Evolutionary conservation across 179 eudicot species (phyloP).

Genomic region (Spinacia oleracea): DNA sequence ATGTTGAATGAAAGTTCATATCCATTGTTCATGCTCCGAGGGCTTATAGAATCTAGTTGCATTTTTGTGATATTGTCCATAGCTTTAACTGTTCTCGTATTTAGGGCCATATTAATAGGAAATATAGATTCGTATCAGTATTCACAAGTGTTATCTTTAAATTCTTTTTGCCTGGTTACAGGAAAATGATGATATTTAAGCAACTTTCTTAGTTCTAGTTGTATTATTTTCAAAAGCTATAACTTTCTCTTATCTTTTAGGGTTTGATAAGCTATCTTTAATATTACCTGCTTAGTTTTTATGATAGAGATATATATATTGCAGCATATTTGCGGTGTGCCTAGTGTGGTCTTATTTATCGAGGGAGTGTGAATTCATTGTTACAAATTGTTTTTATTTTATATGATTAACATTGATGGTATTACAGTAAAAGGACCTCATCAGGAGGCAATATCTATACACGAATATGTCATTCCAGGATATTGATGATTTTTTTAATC

Average conservation of each 20-base stretch:
- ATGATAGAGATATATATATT: background rate
- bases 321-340: background rate
- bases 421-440: background rate
- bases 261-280: background rate
- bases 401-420: background rate
- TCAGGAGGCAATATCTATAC: background rate
- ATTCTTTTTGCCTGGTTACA: background rate
- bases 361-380: slow-evolving; percentile 1
- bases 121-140: background rate
- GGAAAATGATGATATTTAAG: background rate
- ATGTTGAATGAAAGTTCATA: background rate
- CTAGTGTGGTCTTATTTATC: background rate
- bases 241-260: background rate
- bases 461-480: background rate
- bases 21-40: background rate
- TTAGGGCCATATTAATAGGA: background rate
- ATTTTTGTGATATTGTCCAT: background rate
- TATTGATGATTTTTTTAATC: background rate
- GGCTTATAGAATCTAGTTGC: background rate
- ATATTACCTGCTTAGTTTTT: background rate
- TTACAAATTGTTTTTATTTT: background rate
- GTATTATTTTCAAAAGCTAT: background rate
- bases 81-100: background rate
- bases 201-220: background rate
- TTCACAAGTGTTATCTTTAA: too few species aligned